Conservation (phyloP, 345 rosid species). For the Acer saccharum region DNA sequence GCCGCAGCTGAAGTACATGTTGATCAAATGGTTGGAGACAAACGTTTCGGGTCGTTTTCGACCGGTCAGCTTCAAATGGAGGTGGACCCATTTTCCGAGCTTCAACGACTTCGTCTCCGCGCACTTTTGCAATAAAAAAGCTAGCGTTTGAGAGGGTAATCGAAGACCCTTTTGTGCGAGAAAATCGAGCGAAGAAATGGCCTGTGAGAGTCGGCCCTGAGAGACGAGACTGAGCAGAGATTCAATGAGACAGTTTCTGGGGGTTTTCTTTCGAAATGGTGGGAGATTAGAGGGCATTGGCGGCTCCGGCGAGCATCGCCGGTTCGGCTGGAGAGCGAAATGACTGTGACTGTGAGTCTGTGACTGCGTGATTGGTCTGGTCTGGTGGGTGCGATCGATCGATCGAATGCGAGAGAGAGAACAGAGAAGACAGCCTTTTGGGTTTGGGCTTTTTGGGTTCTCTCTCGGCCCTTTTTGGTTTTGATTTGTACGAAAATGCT, state of each 20-base stretch:
- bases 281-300: slow-evolving; percentile 24
- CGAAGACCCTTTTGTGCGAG: slow-evolving; percentile 54
- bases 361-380: not conserved
- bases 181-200: slow-evolving; percentile 54
- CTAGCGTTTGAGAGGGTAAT: slow-evolving; percentile 52
- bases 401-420: not conserved
- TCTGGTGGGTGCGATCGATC: not conserved
- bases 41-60: slow-evolving; percentile 50
- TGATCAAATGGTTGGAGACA: slow-evolving; percentile 57
- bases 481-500: not conserved
- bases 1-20: slow-evolving; percentile 52
- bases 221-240: slow-evolving; percentile 41
- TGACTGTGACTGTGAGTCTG: not conserved
- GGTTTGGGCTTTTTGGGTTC: not conserved
- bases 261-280: slow-evolving; percentile 39
- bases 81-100: slow-evolving; percentile 73
- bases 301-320: slow-evolving; percentile 32
- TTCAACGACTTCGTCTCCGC: slow-evolving; percentile 49
- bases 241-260: slow-evolving; percentile 36
- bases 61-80: slow-evolving; percentile 71
- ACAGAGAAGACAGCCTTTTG: not conserved
- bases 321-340: not conserved
- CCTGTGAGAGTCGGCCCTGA: slow-evolving; percentile 44
- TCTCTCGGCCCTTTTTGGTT: not conserved
- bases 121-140: slow-evolving; percentile 46